Evolutionary conservation across 2,329 filamentous ascomycete genomes (phyloP).

Genomic region (Rhynchosporium secalis): DNA sequence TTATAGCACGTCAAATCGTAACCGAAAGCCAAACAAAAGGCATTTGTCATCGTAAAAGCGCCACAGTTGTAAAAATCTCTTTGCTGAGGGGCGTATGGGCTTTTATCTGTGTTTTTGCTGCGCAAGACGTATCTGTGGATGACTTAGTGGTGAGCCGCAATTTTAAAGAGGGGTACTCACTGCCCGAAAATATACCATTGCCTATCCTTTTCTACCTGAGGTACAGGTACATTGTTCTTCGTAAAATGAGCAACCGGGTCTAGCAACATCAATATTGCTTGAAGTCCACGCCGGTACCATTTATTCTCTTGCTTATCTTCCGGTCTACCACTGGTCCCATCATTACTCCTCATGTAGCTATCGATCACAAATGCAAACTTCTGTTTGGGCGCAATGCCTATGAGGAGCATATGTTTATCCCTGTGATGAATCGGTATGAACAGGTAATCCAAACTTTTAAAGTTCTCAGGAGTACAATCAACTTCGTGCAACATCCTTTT

Average conservation of each 20-base stretch:
- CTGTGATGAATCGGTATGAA: neutral
- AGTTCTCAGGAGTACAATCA: neutral
- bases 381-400: slow-evolving; percentile 1
- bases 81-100: neutral
- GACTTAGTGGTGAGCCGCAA: neutral
- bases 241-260: neutral
- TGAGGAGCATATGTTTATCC: neutral
- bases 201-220: neutral
- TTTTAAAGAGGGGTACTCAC: neutral
- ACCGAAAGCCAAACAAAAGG: slow-evolving; percentile 1
- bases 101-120: neutral
- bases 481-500: neutral
- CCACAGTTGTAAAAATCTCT: neutral
- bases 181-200: neutral
- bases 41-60: neutral
- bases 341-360: neutral
- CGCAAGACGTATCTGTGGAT: neutral
- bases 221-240: neutral
- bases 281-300: neutral
- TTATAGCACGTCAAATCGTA: slow-evolving; percentile 1
- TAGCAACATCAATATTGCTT: neutral
- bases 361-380: slow-evolving; percentile 4
- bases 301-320: neutral
- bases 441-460: slow-evolving; percentile 7
- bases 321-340: neutral